Base-by-base conservation (phyloP, 306 rosid species). In the Malus orientalis region DNA sequence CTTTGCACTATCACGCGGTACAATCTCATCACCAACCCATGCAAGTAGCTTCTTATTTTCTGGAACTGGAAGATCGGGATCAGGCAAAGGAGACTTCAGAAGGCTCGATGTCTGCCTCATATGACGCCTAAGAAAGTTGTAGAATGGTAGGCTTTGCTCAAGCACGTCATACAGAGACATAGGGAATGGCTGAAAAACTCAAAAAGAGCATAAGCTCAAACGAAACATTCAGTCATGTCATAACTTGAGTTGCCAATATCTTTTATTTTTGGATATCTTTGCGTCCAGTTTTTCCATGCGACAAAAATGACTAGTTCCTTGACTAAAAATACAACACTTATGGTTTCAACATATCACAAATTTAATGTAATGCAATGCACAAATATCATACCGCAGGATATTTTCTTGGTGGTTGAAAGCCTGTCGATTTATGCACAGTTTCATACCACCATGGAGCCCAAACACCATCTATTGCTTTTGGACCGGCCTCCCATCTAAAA, bases 391-490 rank as follows among this genome's bases (percentile, higher is more conserved):
- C 96, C 88, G 44, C 47, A 22, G 96, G 97, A 84, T 88, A 83
- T 53, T 81, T 88, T 55, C 78, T 84, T 38, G 83, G 42, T 76
- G 81, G 74, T 76, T 92, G 70, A 67, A 90, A 92, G 67, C 85
- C 82, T 49, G 93, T 87, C 27, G 96, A 87, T 82, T 83, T 83
- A 54, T 90, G 91, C 74, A 92, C 82, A 69, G 75, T 67, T 54
- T 22, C 79, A 44, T 92, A 92, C 97, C 97, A 92, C 93, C 97
- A 92, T 65, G 96, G 93, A 55, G 92, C 92, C 97, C 97, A 90
- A 74, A 83, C 30, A 51, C 97, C 96, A 86, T 92, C 97, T 78
- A 90, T 44, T 77, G 87, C 80, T 83, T 87, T 92, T 42, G 89
- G 88, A 72, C 97, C 96, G 80, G 93, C 89, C 79, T 88, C 89